Evolutionary conservation across 768 basidiomycete species (phyloP).

Genomic region (Mycena metata): DNA sequence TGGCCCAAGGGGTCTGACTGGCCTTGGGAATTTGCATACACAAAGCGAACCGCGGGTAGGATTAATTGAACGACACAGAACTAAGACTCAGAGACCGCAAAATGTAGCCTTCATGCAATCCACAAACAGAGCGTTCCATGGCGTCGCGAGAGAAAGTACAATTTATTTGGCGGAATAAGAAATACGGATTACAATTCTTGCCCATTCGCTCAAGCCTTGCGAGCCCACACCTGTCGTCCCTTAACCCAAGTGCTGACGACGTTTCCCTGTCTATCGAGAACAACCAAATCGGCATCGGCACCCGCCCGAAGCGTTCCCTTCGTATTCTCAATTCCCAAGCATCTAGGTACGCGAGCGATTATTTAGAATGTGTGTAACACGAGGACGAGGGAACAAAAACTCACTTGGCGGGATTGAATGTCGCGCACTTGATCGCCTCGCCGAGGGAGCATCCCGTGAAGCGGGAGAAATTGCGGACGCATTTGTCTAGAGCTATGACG

Average conservation of each 20-base stretch:
- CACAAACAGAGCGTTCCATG: too few relatives aligned
- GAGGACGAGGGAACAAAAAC: constrained; percentile 36
- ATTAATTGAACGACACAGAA: too few relatives aligned
- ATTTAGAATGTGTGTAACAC: background rate
- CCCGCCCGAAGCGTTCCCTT: constrained; percentile 88
- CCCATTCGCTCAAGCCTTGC: background rate
- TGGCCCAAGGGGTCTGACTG: too few relatives aligned
- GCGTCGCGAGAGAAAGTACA: too few relatives aligned
- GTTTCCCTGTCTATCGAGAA: constrained; percentile 76
- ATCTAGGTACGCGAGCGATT: constrained; percentile 54
- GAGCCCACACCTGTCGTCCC: constrained; percentile 79
- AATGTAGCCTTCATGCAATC: too few relatives aligned
- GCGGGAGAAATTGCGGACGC: constrained; percentile 85
- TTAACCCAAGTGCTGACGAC: constrained; percentile 83
- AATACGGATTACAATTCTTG: too few relatives aligned
- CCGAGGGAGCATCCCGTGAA: constrained; percentile 89
- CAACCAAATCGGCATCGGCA: constrained; percentile 88
- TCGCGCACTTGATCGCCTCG: constrained; percentile 89
- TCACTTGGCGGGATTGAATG: constrained; percentile 86
- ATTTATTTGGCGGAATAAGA: too few relatives aligned
- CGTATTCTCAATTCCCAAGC: constrained; percentile 80
- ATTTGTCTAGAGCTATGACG: constrained; percentile 86
- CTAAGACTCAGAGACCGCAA: too few relatives aligned
- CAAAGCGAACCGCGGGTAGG: too few relatives aligned
- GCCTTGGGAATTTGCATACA: too few relatives aligned